Evolutionary conservation across 768 basidiomycete genomes (phyloP).

Genomic region (Psilocybe tampanensis): DNA sequence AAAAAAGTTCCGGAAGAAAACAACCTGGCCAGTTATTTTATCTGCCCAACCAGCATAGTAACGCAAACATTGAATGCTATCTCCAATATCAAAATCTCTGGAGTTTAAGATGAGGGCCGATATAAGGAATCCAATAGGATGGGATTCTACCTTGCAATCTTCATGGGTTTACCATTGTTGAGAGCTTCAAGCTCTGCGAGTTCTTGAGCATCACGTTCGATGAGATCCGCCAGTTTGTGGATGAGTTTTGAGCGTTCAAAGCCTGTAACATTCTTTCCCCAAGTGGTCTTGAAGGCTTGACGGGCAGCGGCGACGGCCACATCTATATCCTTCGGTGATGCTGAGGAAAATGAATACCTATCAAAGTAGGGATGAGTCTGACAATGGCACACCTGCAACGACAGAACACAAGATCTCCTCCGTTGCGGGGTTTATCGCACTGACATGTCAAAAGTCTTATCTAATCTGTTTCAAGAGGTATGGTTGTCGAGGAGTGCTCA

Average conservation of each 20-base stretch:
- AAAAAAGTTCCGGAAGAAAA: constrained; percentile 10
- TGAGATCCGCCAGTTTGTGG: constrained; percentile 87
- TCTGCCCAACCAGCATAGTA: constrained; percentile 98
- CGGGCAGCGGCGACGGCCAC: constrained; percentile 82
- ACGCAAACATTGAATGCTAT: constrained; percentile 74
- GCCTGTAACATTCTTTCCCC: constrained; percentile 89
- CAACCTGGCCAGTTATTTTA: constrained; percentile 86
- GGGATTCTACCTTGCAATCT: constrained; percentile 39
- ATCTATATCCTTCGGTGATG: constrained; percentile 78
- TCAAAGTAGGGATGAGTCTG: background rate
- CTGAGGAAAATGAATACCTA: constrained; percentile 34
- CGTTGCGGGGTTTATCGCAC: constrained; percentile 81
- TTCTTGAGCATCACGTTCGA: constrained; percentile 80
- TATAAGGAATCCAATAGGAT: background rate
- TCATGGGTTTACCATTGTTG: constrained; percentile 92
- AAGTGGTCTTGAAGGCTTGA: constrained; percentile 79
- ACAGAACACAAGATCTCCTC: constrained; percentile 75
- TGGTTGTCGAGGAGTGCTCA: constrained; percentile 32
- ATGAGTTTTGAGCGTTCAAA: constrained; percentile 80
- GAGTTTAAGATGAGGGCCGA: constrained; percentile 4
- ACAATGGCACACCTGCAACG: constrained; percentile 49
- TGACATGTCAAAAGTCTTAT: constrained; percentile 34
- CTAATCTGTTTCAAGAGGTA: background rate
- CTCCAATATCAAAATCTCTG: constrained; percentile 82
- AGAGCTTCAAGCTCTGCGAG: constrained; percentile 84